Conservation (phyloP, 768 basidiomycete species). For the Coprinopsis strossmayeri region DNA sequence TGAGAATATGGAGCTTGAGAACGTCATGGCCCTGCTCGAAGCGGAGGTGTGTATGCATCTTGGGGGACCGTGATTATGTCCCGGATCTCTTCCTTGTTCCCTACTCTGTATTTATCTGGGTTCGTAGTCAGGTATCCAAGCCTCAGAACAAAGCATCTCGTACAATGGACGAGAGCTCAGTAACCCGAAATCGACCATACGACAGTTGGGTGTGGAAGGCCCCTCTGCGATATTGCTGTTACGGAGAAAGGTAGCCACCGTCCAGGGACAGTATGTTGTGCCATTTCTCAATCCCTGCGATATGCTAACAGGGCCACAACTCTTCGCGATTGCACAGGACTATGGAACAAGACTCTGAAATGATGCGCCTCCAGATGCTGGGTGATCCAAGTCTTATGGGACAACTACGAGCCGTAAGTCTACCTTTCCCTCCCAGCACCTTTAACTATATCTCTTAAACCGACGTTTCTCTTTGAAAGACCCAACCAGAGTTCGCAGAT, state of each 20-base stretch:
- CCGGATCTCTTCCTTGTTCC: neutral
- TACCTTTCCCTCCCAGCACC: neutral
- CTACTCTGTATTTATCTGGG: neutral
- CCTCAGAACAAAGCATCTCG: constrained; percentile 66
- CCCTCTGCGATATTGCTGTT: constrained; percentile 63
- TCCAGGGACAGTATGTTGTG: constrained; percentile 33
- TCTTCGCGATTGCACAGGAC: constrained; percentile 32
- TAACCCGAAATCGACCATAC: constrained; percentile 64
- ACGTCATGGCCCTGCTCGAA: constrained; percentile 90
- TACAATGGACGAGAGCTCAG: constrained; percentile 60
- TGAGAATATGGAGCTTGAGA: constrained; percentile 84
- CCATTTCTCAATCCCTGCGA: neutral
- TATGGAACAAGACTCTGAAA: constrained; percentile 78
- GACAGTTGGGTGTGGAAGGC: constrained; percentile 49
- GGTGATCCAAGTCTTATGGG: constrained; percentile 79
- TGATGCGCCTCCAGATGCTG: constrained; percentile 83
- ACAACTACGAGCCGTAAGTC: constrained; percentile 59
- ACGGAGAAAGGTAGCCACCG: constrained; percentile 47
- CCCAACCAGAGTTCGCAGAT: constrained; percentile 71
- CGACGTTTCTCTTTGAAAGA: neutral
- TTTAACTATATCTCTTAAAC: neutral
- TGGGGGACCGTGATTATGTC: neutral
- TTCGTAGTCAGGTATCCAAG: constrained; percentile 65
- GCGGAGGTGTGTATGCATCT: constrained; percentile 75
- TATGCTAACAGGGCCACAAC: neutral